A percentile compares a stretch with the other conserved stretches of the same genome.
Evolutionary conservation across 768 basidiomycete species (phyloP).

Genomic region (Rhizopogon rudus): DNA sequence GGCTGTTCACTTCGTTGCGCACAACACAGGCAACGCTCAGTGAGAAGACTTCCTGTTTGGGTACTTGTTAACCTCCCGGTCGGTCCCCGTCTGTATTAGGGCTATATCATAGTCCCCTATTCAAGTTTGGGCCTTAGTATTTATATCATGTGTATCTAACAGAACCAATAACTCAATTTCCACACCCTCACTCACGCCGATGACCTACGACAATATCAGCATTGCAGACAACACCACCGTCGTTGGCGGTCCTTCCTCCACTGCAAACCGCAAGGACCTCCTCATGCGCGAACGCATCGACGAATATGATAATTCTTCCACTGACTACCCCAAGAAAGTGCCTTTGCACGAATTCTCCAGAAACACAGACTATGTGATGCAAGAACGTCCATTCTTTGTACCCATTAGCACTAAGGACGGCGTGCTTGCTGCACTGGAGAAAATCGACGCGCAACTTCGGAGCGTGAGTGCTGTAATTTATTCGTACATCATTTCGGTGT

Average conservation of each 20-base stretch:
- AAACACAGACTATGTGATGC: conserved; percentile 43
- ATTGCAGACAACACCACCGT: conserved; percentile 42
- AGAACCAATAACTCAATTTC: background rate
- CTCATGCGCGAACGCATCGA: conserved; percentile 13
- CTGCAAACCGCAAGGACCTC: conserved; percentile 19
- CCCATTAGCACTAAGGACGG: conserved; percentile 57
- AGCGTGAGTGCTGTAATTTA: conserved; percentile 32
- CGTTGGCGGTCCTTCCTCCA: conserved; percentile 33
- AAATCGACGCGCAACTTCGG: conserved; percentile 59
- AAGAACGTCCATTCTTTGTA: conserved; percentile 68
- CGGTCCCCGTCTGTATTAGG: too few species aligned
- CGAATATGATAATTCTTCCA: conserved; percentile 10
- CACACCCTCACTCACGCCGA: background rate
- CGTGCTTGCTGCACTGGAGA: conserved; percentile 61
- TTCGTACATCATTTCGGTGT: background rate
- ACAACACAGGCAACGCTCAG: too few species aligned
- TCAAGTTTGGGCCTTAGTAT: background rate
- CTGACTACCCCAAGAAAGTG: conserved; percentile 9
- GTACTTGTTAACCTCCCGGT: too few species aligned
- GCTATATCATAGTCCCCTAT: too few species aligned
- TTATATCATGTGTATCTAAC: background rate
- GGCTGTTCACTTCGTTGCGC: too few species aligned
- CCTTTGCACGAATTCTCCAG: conserved; percentile 37
- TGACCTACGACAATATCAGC: conserved; percentile 25
- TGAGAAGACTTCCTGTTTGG: too few species aligned